Percentiles rank a stretch among this genome's conserved stretches.
Conservation (phyloP, 2,329 filamentous ascomycete genomes). For the Aspergillus clavatus region DNA sequence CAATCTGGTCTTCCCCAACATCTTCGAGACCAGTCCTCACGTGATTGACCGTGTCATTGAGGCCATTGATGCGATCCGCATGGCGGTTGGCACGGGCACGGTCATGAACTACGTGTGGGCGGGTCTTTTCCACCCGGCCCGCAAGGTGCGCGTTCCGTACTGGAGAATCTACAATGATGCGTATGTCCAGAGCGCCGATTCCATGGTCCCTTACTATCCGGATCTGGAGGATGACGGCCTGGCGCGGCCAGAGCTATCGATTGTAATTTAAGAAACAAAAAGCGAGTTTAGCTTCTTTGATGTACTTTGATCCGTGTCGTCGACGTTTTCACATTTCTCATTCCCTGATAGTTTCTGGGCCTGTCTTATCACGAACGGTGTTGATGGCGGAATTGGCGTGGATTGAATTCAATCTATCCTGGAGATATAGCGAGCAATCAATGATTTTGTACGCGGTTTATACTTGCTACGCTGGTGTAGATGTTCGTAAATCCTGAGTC, state of each 20-base stretch:
- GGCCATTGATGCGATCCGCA: conserved; percentile 90
- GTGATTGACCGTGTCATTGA: conserved; percentile 98
- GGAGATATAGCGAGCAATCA: not conserved
- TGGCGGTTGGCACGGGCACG: conserved; percentile 85
- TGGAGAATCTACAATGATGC: conserved; percentile 97
- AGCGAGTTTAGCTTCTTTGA: conserved; percentile 35
- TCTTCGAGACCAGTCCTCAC: conserved; percentile 96
- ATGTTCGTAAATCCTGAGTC: too few relatives aligned
- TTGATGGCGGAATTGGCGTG: conserved; percentile 11
- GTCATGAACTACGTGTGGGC: conserved; percentile 99
- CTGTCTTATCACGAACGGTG: conserved; percentile 10
- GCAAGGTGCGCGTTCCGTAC: conserved; percentile 91
- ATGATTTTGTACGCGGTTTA: not conserved
- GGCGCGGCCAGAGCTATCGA: conserved; percentile 73
- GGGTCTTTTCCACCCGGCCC: conserved; percentile 90
- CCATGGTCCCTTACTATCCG: conserved; percentile 95
- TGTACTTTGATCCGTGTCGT: conserved; percentile 10
- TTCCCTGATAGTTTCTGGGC: conserved; percentile 4
- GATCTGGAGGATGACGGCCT: conserved; percentile 75
- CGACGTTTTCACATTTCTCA: too few relatives aligned
- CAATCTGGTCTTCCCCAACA: conserved; percentile 91
- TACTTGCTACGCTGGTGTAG: too few relatives aligned
- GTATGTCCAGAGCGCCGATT: conserved; percentile 87
- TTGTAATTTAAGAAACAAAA: conserved; percentile 63
- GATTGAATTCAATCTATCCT: conserved; percentile 3